Evolutionary conservation across 805 yeast genomes (phyloP), one percentile per base, ranked within the genome.

Genomic region (Candida vaughaniae): DNA sequence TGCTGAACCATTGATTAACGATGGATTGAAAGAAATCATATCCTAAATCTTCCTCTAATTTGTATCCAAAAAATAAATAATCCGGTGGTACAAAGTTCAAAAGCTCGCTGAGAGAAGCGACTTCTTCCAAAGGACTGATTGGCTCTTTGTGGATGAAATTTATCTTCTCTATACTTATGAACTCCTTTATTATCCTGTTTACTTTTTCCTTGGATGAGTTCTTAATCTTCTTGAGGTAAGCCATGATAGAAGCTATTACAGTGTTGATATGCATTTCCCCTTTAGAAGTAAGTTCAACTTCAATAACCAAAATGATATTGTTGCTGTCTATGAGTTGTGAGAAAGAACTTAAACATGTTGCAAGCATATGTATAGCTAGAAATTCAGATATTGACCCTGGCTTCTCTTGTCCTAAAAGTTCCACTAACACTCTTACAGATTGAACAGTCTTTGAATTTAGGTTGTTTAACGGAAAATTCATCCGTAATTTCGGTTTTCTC

Each of bases 351-450:
- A 77, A 56, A 0, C 59, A 52, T 1, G 65, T 55, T 10, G 66
- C 64, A 40, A 56, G 66, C 15, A 46, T 51, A 6, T 36, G 22
- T 4, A 42, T 33, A 15, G 58, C 60, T 7, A 80, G 55, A 12
- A 47, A 50, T 4, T 66, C 55, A 42, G 72, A 71, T 5, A 83
- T 50, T 0, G 87, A 75, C 0, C 71, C 72, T 2, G 46, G 38
- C 4, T 78, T 58, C 56, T 84, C 91, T 53, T 78, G 80, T 1
- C 91, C 91, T 33, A 82, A 57, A 0, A 82, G 36, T 31, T 74
- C 73, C 36, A 78, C 69, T 82, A 87, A 78, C 3, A 70, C 53
- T 8, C 56, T 55, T 20, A 39, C 31, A 1, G 37, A 29, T 19
- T 35, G 41, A 3, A 45, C 17, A 3, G 42, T 10, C 16, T 25